phyloP scores from a whole-genome alignment of 2,329 filamentous ascomycete species.

The Spiromastix sp. region DNA sequence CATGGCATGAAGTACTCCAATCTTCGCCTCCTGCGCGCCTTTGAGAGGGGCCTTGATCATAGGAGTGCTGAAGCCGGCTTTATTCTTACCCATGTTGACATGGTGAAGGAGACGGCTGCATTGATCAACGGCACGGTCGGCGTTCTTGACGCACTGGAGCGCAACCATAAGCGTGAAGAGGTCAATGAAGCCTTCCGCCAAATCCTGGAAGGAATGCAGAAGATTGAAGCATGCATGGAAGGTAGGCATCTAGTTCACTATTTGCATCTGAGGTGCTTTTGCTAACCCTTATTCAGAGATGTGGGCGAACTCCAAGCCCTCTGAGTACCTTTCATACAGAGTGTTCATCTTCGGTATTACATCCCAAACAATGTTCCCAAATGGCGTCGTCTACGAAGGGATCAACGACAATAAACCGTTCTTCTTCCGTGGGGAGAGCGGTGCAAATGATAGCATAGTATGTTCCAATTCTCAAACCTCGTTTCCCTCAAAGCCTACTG shows the following conservation, averaged over 20 bases:
- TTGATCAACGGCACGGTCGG: slow-evolving; percentile 63
- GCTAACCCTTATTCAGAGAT: slow-evolving; percentile 44
- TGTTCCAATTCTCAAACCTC: slow-evolving; percentile 8
- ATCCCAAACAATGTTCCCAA: slow-evolving; percentile 84
- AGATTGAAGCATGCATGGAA: slow-evolving; percentile 74
- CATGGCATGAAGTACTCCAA: slow-evolving; percentile 48
- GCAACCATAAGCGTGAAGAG: slow-evolving; percentile 38
- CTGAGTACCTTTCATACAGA: slow-evolving; percentile 78
- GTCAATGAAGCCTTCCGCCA: slow-evolving; percentile 56
- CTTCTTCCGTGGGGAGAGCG: slow-evolving; percentile 82
- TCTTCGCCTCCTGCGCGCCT: slow-evolving; percentile 78
- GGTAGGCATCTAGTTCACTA: slow-evolving; percentile 30
- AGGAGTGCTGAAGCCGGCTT: slow-evolving; percentile 87
- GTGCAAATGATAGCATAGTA: slow-evolving; percentile 87
- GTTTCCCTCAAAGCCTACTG: neutral
- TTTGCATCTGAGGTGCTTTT: no score
- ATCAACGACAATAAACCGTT: slow-evolving; percentile 60
- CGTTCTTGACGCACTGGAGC: slow-evolving; percentile 49
- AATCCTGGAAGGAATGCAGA: slow-evolving; percentile 53
- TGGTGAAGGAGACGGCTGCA: slow-evolving; percentile 77
- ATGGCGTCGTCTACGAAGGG: slow-evolving; percentile 83
- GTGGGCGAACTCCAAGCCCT: slow-evolving; percentile 81
- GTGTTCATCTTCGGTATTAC: slow-evolving; percentile 98
- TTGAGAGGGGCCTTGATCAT: slow-evolving; percentile 80
- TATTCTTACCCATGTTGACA: slow-evolving; percentile 90